Percentiles rank a stretch among this genome's conserved stretches.
These are phyloP conservation scores for Scedosporium minutisporum DNA, from an alignment of 2,329 filamentous ascomycete genomes.

Conservation along the genomic window DNA sequence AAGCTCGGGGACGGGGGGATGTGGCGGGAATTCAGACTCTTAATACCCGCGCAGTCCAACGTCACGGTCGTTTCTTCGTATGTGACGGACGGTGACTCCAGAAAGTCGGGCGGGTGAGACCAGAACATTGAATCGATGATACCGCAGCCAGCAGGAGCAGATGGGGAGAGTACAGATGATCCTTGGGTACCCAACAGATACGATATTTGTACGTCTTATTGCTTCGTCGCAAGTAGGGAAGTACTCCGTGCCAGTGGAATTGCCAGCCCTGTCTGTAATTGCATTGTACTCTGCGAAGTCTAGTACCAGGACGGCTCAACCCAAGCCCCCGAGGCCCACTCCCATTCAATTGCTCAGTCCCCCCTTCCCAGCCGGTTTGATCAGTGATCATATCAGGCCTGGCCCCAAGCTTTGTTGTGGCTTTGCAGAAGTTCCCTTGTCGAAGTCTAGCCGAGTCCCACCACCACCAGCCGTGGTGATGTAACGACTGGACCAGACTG, in stretches of 20 bases:
- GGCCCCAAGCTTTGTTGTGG: not conserved
- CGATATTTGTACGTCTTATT: too few species aligned
- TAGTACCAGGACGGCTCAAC: too few species aligned
- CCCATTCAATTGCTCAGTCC: too few species aligned
- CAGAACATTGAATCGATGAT: not conserved
- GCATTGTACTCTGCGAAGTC: too few species aligned
- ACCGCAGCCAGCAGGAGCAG: not conserved
- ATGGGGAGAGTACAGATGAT: too few species aligned
- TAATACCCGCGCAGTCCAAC: not conserved
- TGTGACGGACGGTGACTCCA: not conserved
- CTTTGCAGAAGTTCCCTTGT: not conserved
- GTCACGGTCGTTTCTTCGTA: not conserved
- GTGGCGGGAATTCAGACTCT: not conserved
- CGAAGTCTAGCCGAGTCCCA: not conserved
- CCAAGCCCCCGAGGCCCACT: too few species aligned
- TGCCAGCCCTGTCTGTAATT: too few species aligned
- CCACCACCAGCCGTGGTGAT: not conserved
- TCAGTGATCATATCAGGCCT: not conserved
- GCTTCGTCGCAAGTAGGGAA: too few species aligned
- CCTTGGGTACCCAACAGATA: too few species aligned
- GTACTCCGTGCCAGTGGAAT: too few species aligned
- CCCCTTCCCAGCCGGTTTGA: too few species aligned
- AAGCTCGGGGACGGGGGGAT: not conserved
- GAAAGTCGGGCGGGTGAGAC: not conserved
- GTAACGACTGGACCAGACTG: not conserved